Conservation (phyloP, 139 green algal genomes). For the Haematococcus lacustris region DNA sequence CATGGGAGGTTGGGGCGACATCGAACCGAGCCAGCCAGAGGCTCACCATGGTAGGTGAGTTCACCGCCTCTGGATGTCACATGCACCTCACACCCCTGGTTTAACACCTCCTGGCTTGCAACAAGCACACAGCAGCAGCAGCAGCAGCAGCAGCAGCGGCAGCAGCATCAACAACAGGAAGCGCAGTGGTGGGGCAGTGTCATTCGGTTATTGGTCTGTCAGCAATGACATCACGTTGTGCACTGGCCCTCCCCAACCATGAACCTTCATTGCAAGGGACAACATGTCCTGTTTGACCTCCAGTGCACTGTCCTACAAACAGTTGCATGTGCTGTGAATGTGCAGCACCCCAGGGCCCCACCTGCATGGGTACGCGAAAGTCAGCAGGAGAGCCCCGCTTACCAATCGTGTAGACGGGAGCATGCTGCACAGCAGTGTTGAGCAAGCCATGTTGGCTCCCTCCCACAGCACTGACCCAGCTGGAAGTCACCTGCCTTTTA, state of each 20-base stretch:
- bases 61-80: constrained; percentile 60
- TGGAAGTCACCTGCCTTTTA: background rate
- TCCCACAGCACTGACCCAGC: background rate
- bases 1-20: background rate
- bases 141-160: background rate
- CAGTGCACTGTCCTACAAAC: background rate
- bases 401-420: constrained; percentile 76
- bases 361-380: constrained; percentile 38
- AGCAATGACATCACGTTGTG: background rate
- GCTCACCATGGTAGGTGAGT: constrained; percentile 74
- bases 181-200: background rate
- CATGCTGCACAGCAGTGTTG: constrained; percentile 49
- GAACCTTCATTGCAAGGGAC: background rate
- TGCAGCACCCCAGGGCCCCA: background rate
- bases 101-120: background rate
- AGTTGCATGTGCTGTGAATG: background rate
- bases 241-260: background rate
- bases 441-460: background rate
- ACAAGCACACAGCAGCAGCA: no score
- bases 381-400: constrained; percentile 61
- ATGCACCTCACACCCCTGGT: background rate
- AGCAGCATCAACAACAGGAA: no score
- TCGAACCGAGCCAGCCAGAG: background rate
- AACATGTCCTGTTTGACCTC: background rate
- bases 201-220: background rate